Evolutionary conservation across 2,329 filamentous ascomycete species (phyloP).

Genomic region (Helminthosporium solani): DNA sequence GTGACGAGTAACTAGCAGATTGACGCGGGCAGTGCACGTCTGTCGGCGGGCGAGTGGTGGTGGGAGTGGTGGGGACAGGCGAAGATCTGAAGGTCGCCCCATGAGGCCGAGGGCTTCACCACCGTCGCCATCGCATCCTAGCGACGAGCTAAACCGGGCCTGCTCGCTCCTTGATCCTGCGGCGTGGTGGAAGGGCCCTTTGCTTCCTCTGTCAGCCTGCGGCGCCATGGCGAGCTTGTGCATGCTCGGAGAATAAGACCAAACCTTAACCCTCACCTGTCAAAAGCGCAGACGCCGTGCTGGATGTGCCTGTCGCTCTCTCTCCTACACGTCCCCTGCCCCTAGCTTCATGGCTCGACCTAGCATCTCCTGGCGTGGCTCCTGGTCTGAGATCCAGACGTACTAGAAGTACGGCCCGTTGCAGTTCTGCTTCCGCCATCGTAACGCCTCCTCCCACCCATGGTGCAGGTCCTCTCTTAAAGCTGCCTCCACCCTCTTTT

Average conservation of each 20-base stretch:
- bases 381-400: constrained; percentile 28
- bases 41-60: constrained; percentile 15
- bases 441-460: constrained; percentile 12
- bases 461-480: constrained; percentile 19
- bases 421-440: constrained; percentile 39
- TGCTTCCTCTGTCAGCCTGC: constrained; percentile 25
- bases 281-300: constrained; percentile 35
- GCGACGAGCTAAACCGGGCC: constrained; percentile 10
- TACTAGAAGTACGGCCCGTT: constrained; percentile 43
- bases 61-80: constrained; percentile 25
- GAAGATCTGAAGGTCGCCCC: too few species aligned
- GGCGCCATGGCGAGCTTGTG: constrained; percentile 30
- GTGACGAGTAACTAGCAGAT: too few species aligned
- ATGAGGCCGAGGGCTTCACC: too few species aligned
- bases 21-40: constrained; percentile 28
- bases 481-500: constrained; percentile 29
- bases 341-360: constrained; percentile 25
- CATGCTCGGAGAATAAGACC: constrained; percentile 41
- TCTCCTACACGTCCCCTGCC: constrained; percentile 15
- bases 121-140: too few species aligned
- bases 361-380: constrained; percentile 29
- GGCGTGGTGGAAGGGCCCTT: constrained; percentile 25
- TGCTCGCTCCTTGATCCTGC: constrained; percentile 40
- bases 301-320: constrained; percentile 24
- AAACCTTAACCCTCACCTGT: constrained; percentile 42